phyloP scores from a whole-genome alignment of 257 asterid genomes.

The Nicotiana tomentosiformis region DNA sequence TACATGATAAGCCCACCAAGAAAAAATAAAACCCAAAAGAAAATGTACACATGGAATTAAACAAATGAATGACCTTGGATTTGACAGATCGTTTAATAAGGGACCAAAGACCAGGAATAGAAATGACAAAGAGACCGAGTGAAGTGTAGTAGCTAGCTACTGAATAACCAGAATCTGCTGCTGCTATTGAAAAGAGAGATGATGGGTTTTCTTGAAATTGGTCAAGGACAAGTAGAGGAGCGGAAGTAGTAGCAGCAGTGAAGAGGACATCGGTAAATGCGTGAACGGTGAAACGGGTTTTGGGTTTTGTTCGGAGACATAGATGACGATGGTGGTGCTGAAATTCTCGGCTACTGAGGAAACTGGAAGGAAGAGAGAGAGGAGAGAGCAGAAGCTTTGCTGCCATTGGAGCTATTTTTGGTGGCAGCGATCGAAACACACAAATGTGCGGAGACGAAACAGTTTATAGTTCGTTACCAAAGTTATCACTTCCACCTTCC shows the following conservation, averaged over 20 bases:
- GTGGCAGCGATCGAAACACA: neutral
- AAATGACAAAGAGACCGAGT: slow-evolving; percentile 82
- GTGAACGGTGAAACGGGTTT: neutral
- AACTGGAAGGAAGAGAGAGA: neutral
- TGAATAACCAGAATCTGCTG: slow-evolving; percentile 54
- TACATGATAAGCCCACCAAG: too few species aligned
- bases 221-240: slow-evolving; percentile 30
- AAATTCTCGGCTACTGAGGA: neutral
- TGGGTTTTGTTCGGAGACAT: slow-evolving; percentile 2
- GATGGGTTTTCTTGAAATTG: slow-evolving; percentile 38
- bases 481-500: neutral
- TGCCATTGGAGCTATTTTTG: slow-evolving; percentile 15
- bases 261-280: neutral
- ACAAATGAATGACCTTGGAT: slow-evolving; percentile 55
- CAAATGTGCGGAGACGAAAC: neutral
- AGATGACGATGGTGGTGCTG: neutral
- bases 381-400: slow-evolving; percentile 20
- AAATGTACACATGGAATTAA: neutral
- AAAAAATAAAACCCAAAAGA: neutral
- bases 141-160: slow-evolving; percentile 96
- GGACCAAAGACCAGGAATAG: slow-evolving; percentile 98
- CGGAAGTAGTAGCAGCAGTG: neutral
- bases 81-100: slow-evolving; percentile 95
- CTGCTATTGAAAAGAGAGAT: slow-evolving; percentile 59
- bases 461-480: neutral